Evolutionary conservation across 2,329 filamentous ascomycete genomes (phyloP).

Genomic region (Juglanconis sp.): DNA sequence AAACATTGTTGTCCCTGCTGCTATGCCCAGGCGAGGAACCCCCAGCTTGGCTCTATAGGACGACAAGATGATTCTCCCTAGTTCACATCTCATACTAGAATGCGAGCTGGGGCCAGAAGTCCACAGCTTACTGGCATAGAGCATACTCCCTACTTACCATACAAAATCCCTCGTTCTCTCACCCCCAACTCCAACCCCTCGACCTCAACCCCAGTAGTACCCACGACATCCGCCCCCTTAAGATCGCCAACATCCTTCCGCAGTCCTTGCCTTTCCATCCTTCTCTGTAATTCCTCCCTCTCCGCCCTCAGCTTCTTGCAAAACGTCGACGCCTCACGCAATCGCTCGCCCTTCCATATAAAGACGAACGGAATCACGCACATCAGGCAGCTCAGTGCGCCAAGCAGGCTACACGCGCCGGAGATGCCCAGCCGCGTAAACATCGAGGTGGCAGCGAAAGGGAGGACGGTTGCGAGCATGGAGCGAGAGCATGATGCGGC

Average conservation of each 20-base stretch:
- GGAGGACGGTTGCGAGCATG: slow-evolving; percentile 52
- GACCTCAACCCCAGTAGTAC: neutral
- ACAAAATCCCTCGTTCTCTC: neutral
- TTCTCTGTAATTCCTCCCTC: slow-evolving; percentile 44
- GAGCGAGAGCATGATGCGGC: slow-evolving; percentile 48
- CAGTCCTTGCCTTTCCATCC: slow-evolving; percentile 34
- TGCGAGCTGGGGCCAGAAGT: too few relatives aligned
- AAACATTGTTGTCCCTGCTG: too few relatives aligned
- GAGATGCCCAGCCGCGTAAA: slow-evolving; percentile 44
- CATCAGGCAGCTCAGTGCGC: slow-evolving; percentile 48
- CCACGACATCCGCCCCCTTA: neutral
- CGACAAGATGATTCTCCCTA: too few relatives aligned
- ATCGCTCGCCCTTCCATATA: slow-evolving; percentile 51
- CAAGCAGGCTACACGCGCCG: slow-evolving; percentile 52
- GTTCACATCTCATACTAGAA: too few relatives aligned
- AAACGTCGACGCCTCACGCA: slow-evolving; percentile 57
- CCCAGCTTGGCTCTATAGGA: too few relatives aligned
- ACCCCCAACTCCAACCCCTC: neutral
- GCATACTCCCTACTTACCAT: neutral
- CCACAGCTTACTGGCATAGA: neutral
- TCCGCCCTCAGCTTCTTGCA: slow-evolving; percentile 56
- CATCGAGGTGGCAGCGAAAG: slow-evolving; percentile 52
- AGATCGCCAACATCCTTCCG: neutral
- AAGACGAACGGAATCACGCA: slow-evolving; percentile 51
- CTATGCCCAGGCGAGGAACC: too few relatives aligned